Percentiles rank a stretch among this genome's conserved stretches.
Conservation (phyloP, 148 eudicot genomes). For the Oxyria digyna region DNA sequence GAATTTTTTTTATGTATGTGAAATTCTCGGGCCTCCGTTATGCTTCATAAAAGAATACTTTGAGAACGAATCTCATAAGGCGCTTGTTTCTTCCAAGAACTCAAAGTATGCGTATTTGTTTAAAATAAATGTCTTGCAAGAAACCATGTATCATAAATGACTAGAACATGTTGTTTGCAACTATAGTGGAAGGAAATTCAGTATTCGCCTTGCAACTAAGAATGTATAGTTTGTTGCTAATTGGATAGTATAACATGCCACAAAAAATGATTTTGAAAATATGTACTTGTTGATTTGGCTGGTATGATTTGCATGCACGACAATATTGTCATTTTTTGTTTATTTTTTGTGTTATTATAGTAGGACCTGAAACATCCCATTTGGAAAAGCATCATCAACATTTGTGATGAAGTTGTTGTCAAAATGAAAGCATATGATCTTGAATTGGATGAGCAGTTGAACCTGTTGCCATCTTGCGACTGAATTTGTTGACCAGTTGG, state of each 20-base stretch:
- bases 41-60: slow-evolving; percentile 26
- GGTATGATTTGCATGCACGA: slow-evolving; percentile 53
- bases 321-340: slow-evolving; percentile 43
- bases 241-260: slow-evolving; percentile 80
- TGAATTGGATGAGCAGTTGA: slow-evolving; percentile 17
- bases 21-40: slow-evolving; percentile 46
- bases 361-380: slow-evolving; percentile 67
- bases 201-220: no score
- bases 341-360: slow-evolving; percentile 27
- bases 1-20: slow-evolving; percentile 54
- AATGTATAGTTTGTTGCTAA: slow-evolving; percentile 59
- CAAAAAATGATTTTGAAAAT: slow-evolving; percentile 42
- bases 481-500: slow-evolving; percentile 36
- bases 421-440: slow-evolving; percentile 18
- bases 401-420: slow-evolving; percentile 24
- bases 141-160: slow-evolving; percentile 29
- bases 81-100: slow-evolving; percentile 12
- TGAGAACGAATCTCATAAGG: slow-evolving; percentile 14
- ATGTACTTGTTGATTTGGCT: slow-evolving; percentile 52
- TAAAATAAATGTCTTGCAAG: slow-evolving; percentile 34
- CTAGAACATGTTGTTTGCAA: slow-evolving; percentile 12
- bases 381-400: slow-evolving; percentile 42
- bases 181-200: slow-evolving; percentile 17
- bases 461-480: slow-evolving; percentile 48
- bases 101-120: slow-evolving; percentile 29